Evolutionary conservation across 1,284 basidiomycete species (phyloP).

Genomic region (Trichosporon sp.): DNA sequence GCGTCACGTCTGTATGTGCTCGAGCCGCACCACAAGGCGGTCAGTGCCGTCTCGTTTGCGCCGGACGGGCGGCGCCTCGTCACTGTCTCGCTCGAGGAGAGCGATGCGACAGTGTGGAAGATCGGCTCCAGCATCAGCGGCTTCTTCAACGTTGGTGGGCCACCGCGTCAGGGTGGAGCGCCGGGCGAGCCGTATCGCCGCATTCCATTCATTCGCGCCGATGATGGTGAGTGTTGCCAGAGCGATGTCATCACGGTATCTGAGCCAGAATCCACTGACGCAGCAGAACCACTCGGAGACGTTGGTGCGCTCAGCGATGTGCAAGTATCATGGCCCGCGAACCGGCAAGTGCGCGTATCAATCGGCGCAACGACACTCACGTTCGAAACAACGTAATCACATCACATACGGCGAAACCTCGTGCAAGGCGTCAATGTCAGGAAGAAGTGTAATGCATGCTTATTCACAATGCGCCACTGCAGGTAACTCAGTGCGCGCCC

Average conservation of each 20-base stretch:
- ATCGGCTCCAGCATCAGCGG: conserved; percentile 78
- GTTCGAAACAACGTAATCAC: conserved; percentile 61
- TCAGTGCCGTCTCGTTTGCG: conserved; percentile 80
- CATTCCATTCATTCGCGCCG: conserved; percentile 60
- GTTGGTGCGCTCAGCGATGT: conserved; percentile 69
- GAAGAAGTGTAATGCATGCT: background rate
- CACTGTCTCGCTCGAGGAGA: conserved; percentile 79
- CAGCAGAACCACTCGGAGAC: conserved; percentile 38
- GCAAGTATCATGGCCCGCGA: conserved; percentile 73
- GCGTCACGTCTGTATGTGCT: conserved; percentile 91
- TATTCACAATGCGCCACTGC: background rate
- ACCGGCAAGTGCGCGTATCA: conserved; percentile 71
- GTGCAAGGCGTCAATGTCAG: background rate
- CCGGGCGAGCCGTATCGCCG: conserved; percentile 79
- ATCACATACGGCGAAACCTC: background rate
- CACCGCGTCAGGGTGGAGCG: conserved; percentile 77
- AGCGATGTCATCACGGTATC: too few species aligned
- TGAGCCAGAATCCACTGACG: too few species aligned
- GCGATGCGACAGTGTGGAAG: conserved; percentile 79
- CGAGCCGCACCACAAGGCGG: conserved; percentile 76
- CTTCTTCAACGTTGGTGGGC: conserved; percentile 84
- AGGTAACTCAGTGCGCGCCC: too few species aligned
- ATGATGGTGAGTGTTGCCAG: conserved; percentile 47
- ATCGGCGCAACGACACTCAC: conserved; percentile 76
- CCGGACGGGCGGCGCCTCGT: conserved; percentile 87